Evolutionary conservation across 495 filamentous ascomycete genomes (phyloP), one percentile per base, ranked within the genome.

Genomic region (Emericellopsis terricola): DNA sequence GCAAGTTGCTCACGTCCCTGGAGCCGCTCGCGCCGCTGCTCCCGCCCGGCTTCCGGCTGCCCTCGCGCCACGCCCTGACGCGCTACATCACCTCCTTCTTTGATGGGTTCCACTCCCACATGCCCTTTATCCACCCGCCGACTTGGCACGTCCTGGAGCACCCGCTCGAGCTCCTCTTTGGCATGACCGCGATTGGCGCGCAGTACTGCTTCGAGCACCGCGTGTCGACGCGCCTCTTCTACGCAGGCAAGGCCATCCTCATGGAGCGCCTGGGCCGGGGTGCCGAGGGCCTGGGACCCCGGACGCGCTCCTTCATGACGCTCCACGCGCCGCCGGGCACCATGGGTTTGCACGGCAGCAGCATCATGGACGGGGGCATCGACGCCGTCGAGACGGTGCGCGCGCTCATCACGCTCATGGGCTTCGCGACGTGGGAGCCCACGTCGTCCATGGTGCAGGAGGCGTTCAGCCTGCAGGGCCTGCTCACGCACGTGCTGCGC

Each of bases 31-130:
- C n/a, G n/a, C n/a, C n/a, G n/a, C n/a, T n/a, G n/a, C n/a, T n/a
- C n/a, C n/a, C n/a, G n/a, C n/a, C n/a, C n/a, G n/a, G n/a, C n/a
- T n/a, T n/a, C n/a, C n/a, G n/a, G n/a, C n/a, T n/a, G n/a, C n/a
- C n/a, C n/a, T n/a, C n/a, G n/a, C n/a, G n/a, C n/a, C n/a, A n/a
- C n/a, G n/a, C n/a, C n/a, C n/a, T n/a, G n/a, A 37, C 34, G 3
- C 24, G 34, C 8, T 37, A 37, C 16, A 17, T 37, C 4, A 14
- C 34, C 16, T 37, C 34, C 4, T 37, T 28, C 20, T 37, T 37
- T 19, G 37, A 71, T 59, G 16, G 57, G 55, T 19, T 64, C 44
- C n/a, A 69, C 44, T 13, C 68, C 51, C 36, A 69, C 48, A 10
- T 63, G 41, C 13, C 62, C 57, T 15, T 62, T 57, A 40, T 56